Evolutionary conservation across 208 protist genomes (phyloP).

Genomic region (Porcisia deanei): DNA sequence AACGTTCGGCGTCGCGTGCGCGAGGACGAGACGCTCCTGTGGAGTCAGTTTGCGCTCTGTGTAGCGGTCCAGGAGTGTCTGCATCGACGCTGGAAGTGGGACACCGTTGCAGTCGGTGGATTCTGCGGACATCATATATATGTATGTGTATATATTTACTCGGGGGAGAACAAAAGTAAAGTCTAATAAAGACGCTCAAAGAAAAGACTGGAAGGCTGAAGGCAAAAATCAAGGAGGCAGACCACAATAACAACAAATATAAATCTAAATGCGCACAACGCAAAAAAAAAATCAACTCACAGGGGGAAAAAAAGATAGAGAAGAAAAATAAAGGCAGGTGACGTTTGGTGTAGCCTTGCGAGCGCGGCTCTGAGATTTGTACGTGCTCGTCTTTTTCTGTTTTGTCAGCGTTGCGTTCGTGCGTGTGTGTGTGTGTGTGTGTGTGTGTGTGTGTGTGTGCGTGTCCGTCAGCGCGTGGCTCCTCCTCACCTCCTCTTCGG

Average conservation of each 20-base stretch:
- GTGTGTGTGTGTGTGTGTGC: no score
- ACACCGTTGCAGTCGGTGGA: constrained; percentile 2
- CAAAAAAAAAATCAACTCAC: constrained; percentile 1
- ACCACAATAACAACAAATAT: no score
- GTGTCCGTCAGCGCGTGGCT: no score
- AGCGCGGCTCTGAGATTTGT: no score
- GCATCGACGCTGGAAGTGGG: constrained; percentile 60
- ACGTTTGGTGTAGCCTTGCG: neutral
- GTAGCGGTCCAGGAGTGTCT: constrained; percentile 52
- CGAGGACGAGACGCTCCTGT: constrained; percentile 35
- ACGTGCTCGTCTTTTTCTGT: no score
- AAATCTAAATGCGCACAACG: no score
- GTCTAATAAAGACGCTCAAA: no score
- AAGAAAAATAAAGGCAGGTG: constrained; percentile 1
- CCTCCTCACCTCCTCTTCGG: no score
- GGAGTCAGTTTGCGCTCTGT: constrained; percentile 33
- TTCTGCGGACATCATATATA: neutral
- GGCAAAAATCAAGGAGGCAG: no score
- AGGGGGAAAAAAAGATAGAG: neutral
- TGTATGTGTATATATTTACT: neutral
- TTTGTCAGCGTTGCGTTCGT: no score
- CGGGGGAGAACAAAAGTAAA: neutral
- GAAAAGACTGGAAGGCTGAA: neutral
- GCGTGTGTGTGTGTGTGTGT: no score
- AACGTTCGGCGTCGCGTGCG: constrained; percentile 30